A percentile compares a stretch with the other conserved stretches of the same genome.
These are phyloP conservation scores for Colletotrichum euphorbiae DNA, from an alignment of 2,329 filamentous ascomycete species.

Conservation along the genomic window DNA sequence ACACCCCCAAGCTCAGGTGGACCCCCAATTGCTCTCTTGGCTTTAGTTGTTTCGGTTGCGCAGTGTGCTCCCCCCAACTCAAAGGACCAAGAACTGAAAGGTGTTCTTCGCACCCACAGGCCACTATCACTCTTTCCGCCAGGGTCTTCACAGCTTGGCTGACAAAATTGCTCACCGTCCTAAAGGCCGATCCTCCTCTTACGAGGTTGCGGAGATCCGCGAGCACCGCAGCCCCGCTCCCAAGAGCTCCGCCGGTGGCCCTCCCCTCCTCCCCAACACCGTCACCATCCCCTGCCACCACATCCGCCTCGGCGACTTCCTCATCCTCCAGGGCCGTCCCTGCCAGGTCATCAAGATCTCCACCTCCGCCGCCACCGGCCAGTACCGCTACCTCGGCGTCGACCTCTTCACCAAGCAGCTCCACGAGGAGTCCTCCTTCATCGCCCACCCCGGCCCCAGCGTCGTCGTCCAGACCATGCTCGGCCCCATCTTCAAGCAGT, in stretches of 20 bases:
- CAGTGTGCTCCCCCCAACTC: constrained; percentile 33
- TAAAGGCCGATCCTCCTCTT: constrained; percentile 54
- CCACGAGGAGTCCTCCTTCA: constrained; percentile 97
- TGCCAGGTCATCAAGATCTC: constrained; percentile 99
- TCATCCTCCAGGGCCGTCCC: constrained; percentile 98
- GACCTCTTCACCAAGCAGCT: constrained; percentile 99
- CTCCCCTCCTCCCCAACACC: constrained; percentile 73
- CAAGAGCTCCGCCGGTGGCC: constrained; percentile 48
- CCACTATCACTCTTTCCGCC: constrained; percentile 70
- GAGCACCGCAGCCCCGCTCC: constrained; percentile 53
- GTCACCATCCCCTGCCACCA: constrained; percentile 99
- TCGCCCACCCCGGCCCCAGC: constrained; percentile 95
- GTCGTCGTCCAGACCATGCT: constrained; percentile 99
- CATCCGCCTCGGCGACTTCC: constrained; percentile 97
- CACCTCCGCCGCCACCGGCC: constrained; percentile 95
- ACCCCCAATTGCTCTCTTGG: constrained; percentile 29
- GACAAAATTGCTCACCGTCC: constrained; percentile 63
- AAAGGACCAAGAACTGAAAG: constrained; percentile 37
- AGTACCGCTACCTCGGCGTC: constrained; percentile 99
- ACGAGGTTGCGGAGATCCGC: constrained; percentile 62
- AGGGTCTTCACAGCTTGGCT: constrained; percentile 67
- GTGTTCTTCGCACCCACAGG: constrained; percentile 51
- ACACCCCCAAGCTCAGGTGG: constrained; percentile 1
- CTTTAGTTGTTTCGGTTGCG: constrained; percentile 38
- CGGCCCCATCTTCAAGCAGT: constrained; percentile 99